Evolutionary conservation across 495 filamentous ascomycete genomes (phyloP).

Genomic region (Tuber aestivum): DNA sequence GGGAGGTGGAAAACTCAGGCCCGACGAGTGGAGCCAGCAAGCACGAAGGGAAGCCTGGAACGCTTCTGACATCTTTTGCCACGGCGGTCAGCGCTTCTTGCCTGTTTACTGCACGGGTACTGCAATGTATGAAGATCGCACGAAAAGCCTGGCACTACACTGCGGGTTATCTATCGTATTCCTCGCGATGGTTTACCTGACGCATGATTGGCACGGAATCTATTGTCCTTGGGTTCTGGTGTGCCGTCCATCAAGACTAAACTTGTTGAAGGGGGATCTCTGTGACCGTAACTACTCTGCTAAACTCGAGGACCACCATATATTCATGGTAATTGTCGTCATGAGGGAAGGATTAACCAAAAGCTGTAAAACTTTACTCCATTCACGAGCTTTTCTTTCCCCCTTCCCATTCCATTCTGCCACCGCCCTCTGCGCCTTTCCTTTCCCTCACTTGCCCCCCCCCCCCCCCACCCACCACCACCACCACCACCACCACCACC

Average conservation of each 20-base stretch:
- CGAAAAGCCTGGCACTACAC: not conserved
- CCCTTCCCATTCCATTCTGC: not conserved
- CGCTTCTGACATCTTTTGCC: not conserved
- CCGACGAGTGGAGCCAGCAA: conserved; percentile 4
- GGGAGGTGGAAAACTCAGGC: not conserved
- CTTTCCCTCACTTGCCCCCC: not conserved
- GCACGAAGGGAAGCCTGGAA: not conserved
- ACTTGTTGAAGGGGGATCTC: not conserved
- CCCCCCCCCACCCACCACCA: no score
- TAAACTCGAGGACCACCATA: conserved; percentile 1
- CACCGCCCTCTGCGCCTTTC: not conserved
- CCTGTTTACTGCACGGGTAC: not conserved
- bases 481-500: not conserved
- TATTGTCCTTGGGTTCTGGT: not conserved
- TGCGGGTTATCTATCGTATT: not conserved
- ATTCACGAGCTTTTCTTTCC: not conserved
- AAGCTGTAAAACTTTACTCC: not conserved
- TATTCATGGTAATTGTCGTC: not conserved
- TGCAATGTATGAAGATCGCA: conserved; percentile 1
- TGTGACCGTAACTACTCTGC: not conserved
- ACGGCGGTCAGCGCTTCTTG: not conserved
- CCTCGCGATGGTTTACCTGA: not conserved
- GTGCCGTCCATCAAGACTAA: not conserved
- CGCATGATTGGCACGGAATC: not conserved
- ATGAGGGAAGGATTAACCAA: not conserved